Evolutionary conservation across 2,329 filamentous ascomycete genomes (phyloP).

Genomic region (Pseudocercospora ulei): DNA sequence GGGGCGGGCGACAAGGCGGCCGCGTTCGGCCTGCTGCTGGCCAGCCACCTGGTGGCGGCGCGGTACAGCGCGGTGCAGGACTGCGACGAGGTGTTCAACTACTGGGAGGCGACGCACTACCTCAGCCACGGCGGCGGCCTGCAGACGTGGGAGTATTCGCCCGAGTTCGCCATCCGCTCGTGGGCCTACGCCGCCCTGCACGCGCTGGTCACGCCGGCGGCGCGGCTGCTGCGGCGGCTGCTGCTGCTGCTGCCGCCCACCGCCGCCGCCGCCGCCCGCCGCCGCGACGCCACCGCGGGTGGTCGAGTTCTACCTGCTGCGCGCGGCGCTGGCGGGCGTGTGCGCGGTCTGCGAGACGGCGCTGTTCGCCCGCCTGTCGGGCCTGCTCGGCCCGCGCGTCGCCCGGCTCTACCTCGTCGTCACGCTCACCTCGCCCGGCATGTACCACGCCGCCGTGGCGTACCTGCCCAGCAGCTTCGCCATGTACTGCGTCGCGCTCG

Average conservation of each 20-base stretch:
- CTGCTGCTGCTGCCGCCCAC: no score
- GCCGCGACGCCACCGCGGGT: conserved; percentile 39
- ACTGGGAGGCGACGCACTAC: conserved; percentile 96
- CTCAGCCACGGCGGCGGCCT: conserved; percentile 83
- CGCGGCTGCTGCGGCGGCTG: conserved; percentile 43
- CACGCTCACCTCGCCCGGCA: conserved; percentile 70
- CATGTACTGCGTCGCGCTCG: conserved; percentile 87
- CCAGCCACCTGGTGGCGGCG: conserved; percentile 65
- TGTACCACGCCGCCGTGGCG: conserved; percentile 81
- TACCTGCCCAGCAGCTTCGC: conserved; percentile 91
- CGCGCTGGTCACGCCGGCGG: conserved; percentile 58
- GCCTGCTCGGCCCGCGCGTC: conserved; percentile 69
- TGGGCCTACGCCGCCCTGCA: conserved; percentile 85
- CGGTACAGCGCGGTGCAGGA: conserved; percentile 85
- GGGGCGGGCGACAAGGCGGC: no score
- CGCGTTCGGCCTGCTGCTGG: conserved; percentile 74
- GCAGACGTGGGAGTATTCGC: conserved; percentile 98
- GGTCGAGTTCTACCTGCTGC: conserved; percentile 76
- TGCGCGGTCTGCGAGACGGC: conserved; percentile 77
- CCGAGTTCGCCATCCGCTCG: conserved; percentile 85
- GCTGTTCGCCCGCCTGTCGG: conserved; percentile 67
- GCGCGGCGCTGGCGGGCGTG: conserved; percentile 60
- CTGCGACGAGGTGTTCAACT: conserved; percentile 98
- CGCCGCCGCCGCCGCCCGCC: no score
- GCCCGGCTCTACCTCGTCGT: conserved; percentile 75